Evolutionary conservation across 805 yeast genomes (phyloP), one percentile per base, ranked within the genome.

Genomic region (Candida tallmaniae): DNA sequence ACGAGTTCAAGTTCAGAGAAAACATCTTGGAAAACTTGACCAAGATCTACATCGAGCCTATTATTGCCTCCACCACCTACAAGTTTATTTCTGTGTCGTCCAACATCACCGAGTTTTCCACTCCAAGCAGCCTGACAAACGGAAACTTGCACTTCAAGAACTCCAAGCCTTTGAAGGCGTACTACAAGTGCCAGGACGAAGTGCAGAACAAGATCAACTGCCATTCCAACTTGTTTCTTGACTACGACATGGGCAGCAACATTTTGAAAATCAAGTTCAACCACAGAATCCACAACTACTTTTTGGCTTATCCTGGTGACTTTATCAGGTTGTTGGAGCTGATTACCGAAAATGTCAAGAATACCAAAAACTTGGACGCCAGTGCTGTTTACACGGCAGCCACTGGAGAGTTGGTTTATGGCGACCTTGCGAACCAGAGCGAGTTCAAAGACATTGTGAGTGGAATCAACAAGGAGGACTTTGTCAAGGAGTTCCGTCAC

Each of bases 31-130:
- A 52, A 29, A 53, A 58, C 38, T 52, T 66, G 38, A 52, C 51
- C 28, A 54, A 56, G 35, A 56, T 63, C 29, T 66, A 55, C 42
- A 43, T 65, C 12, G 69, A 65, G 31, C 70, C 69, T 6, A 52
- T 65, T 31, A 48, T 65, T 34, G 71, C 68, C 17, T 47, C 56
- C 32, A 45, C 55, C 36, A 54, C 55, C 18, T 42, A 53, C 38
- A 53, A 54, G 35, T 60, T 50, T 41, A 40, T 50, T 19, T 57
- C 56, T 18, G 48, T 56, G 12, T 45, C 60, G 9, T 45, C 62
- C n/a, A 65, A 65, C 41, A 44, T 60, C 5, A 58, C 54, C 40
- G 60, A 52, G 27, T 37, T 42, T 14, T 40, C 45, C 21, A 38
- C 35, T 3, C 15, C 29, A 6, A 31, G 28, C 27, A 39, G 35